Percentiles rank a stretch among this genome's conserved stretches.
phyloP scores from a whole-genome alignment of 2,329 filamentous ascomycete species.

The Verticillium zaregamsianum region DNA sequence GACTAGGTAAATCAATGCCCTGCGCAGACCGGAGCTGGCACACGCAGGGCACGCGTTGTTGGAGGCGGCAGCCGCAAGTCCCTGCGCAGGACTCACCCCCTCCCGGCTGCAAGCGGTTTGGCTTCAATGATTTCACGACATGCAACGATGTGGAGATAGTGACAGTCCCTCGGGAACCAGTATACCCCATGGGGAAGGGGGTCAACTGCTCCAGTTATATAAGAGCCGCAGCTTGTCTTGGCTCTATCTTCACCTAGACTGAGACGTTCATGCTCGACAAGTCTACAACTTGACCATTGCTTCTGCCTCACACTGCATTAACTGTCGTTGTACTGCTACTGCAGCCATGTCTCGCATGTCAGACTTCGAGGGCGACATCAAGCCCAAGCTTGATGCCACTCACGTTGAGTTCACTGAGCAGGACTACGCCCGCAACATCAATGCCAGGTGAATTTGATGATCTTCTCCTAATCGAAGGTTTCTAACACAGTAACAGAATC shows the following conservation, averaged over 20 bases:
- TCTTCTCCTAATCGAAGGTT: neutral
- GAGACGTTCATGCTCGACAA: neutral
- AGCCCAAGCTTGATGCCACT: constrained; percentile 9
- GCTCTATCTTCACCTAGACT: neutral
- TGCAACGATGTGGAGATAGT: neutral
- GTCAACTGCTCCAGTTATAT: constrained; percentile 3
- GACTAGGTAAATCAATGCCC: neutral
- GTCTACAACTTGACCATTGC: neutral
- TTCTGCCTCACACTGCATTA: neutral
- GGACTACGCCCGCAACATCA: constrained; percentile 24
- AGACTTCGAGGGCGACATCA: constrained; percentile 18
- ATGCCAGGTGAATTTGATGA: constrained; percentile 21
- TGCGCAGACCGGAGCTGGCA: constrained; percentile 1
- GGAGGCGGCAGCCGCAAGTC: neutral
- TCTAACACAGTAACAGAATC: constrained; percentile 22
- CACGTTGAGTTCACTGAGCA: constrained; percentile 15
- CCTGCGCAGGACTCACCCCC: neutral
- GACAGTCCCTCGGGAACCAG: neutral
- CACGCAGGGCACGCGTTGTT: constrained; percentile 18
- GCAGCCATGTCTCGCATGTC: constrained; percentile 5
- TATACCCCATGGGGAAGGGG: constrained; percentile 1
- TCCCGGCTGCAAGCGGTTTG: neutral
- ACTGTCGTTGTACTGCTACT: neutral
- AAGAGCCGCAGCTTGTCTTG: constrained; percentile 1
- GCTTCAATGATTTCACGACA: neutral